Conservation (phyloP, 2,329 filamentous ascomycete species). For the Coleophoma cylindrospora region DNA sequence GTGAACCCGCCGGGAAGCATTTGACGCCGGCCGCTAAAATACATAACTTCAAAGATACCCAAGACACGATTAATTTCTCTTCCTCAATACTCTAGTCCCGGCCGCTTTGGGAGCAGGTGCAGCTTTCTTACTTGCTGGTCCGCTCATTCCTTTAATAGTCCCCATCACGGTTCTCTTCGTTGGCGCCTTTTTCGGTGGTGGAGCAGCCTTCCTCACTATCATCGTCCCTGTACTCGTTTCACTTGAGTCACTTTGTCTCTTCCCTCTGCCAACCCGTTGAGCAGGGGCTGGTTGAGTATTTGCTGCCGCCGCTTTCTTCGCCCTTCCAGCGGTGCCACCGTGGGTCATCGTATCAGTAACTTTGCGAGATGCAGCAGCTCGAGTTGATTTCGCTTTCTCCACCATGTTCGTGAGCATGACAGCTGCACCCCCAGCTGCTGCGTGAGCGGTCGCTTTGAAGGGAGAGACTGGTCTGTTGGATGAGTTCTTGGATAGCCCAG, state of each 20-base stretch:
- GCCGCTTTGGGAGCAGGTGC: constrained; percentile 24
- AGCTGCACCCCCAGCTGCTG: constrained; percentile 28
- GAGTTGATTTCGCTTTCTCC: constrained; percentile 53
- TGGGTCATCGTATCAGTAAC: constrained; percentile 7
- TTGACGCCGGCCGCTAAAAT: constrained; percentile 9
- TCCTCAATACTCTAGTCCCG: constrained; percentile 24
- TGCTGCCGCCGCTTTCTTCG: constrained; percentile 13
- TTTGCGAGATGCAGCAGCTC: constrained; percentile 37
- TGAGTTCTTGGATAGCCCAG: constrained; percentile 46
- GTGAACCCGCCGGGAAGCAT: background rate
- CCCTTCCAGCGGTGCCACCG: constrained; percentile 13
- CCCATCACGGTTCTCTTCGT: constrained; percentile 49
- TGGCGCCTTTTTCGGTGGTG: constrained; percentile 31
- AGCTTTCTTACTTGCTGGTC: constrained; percentile 45
- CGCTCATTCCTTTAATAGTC: constrained; percentile 46
- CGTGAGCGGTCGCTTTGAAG: constrained; percentile 42
- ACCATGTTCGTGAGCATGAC: constrained; percentile 51
- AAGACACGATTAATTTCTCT: constrained; percentile 20
- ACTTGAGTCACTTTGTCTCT: constrained; percentile 55
- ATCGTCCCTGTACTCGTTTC: constrained; percentile 57
- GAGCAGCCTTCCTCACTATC: constrained; percentile 51
- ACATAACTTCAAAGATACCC: constrained; percentile 3
- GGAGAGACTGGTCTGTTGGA: constrained; percentile 57
- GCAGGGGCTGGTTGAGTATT: constrained; percentile 31
- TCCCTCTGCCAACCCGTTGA: constrained; percentile 40